Base-by-base conservation (phyloP, 768 basidiomycete genomes). In the Pulveroboletus sp. region DNA sequence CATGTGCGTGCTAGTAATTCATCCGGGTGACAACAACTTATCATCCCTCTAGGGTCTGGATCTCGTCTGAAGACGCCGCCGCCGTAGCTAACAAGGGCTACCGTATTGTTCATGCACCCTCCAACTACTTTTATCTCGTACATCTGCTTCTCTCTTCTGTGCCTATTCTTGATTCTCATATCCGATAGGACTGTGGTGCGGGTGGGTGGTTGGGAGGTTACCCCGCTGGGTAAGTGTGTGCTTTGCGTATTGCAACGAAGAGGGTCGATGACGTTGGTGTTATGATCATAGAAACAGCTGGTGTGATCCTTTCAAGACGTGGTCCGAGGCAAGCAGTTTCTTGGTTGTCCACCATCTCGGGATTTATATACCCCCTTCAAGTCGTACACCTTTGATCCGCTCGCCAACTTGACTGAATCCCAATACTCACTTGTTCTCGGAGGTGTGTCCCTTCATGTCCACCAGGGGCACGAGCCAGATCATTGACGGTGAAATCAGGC, bases 61-160 rank as follows among this genome's bases (percentile, higher is more conserved):
- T 76, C 31, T 71, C 73, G 6, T 73, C 74, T 1, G 51, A 54
- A 15, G 65, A 79, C 47, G 76, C 74, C 0, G 58, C 55, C 0
- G 56, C 60, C 0, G 75, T 79, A 0, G 69, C 70, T 5, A 45
- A 71, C 0, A 61, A 68, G 40, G 77, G 76, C 6, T 70, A 64
- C 59, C 60, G 72, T 10, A 62, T 82, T 30, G 64, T 82, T 6
- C 78, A 80, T 37, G 72, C 73, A 11, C 69, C 80, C 0, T 72
- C 70, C 8, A 69, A 82, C 55, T 78, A 75, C 66, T 78, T 82
- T 62, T 82, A 81, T 59, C 72, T 82, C 5, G 66, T 69, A 30
- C 50, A 62, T 36, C 18, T 26, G 2, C 31, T 32, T 18, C 10
- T 1, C 1, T 30, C 36, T 17, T 15, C 28, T 9, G 39, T 31